Evolutionary conservation across 2,329 filamentous ascomycete genomes (phyloP).

Genomic region (Sphaceloma murrayae): DNA sequence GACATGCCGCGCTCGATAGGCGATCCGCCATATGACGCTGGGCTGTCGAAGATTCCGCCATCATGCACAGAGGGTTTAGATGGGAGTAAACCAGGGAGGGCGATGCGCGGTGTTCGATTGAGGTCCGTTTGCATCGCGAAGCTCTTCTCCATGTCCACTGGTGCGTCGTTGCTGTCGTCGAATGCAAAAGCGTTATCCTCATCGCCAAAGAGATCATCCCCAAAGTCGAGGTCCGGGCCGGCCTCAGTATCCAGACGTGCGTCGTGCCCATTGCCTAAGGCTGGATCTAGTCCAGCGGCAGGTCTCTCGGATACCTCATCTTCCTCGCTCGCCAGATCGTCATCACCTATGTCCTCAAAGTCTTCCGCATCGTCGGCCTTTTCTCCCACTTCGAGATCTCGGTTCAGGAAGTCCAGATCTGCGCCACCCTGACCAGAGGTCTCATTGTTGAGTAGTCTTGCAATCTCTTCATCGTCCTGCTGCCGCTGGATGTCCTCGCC

Average conservation of each 20-base stretch:
- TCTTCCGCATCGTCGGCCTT: constrained; percentile 92
- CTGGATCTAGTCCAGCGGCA: not conserved
- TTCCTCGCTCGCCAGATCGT: constrained; percentile 77
- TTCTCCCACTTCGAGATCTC: constrained; percentile 45
- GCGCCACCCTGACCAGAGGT: constrained; percentile 21
- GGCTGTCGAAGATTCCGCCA: constrained; percentile 10
- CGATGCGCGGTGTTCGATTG: constrained; percentile 13
- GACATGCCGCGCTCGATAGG: constrained; percentile 7
- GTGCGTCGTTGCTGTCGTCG: constrained; percentile 13
- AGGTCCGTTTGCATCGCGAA: no score
- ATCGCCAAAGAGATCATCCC: constrained; percentile 61
- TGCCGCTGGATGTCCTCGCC: constrained; percentile 21
- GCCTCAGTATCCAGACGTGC: constrained; percentile 42
- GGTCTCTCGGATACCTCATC: constrained; percentile 30
- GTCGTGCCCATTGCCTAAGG: constrained; percentile 23
- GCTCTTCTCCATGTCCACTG: no score
- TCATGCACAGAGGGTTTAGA: constrained; percentile 8
- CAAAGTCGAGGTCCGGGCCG: constrained; percentile 43
- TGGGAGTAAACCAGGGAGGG: constrained; percentile 17
- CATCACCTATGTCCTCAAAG: constrained; percentile 83
- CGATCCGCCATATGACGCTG: constrained; percentile 10
- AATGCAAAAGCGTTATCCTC: constrained; percentile 30
- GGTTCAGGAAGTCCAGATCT: constrained; percentile 23
- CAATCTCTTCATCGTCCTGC: constrained; percentile 26
- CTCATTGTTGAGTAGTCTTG: constrained; percentile 24